These are phyloP conservation scores for Cordyceps fumosorosea DNA, from an alignment of 2,329 filamentous ascomycete genomes.

Conservation along the genomic window DNA sequence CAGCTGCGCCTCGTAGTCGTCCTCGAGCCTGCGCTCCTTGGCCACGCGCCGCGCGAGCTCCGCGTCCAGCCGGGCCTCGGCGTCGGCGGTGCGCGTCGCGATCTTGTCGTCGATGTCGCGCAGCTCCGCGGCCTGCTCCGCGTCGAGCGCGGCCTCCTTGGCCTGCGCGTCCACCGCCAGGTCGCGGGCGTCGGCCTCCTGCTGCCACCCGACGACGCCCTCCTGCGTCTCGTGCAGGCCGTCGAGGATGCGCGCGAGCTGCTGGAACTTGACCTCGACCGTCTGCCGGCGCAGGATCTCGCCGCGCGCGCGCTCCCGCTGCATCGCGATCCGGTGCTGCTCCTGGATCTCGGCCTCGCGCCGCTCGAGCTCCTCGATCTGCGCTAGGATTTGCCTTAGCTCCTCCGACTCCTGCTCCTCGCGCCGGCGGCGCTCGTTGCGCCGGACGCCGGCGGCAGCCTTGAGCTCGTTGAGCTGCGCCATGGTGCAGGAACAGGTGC, in stretches of 20 bases:
- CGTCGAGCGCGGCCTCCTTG: slow-evolving; percentile 24
- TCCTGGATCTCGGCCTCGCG: slow-evolving; percentile 38
- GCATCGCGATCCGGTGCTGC: slow-evolving; percentile 31
- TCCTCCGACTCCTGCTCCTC: slow-evolving; percentile 31
- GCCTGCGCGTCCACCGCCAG: slow-evolving; percentile 20
- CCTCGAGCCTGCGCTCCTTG: slow-evolving; percentile 38
- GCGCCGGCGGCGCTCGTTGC: slow-evolving; percentile 25
- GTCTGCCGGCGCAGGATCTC: slow-evolving; percentile 35
- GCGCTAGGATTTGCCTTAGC: slow-evolving; percentile 33
- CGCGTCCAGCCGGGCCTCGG: slow-evolving; percentile 27
- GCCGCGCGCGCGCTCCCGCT: slow-evolving; percentile 31
- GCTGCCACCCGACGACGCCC: slow-evolving; percentile 29
- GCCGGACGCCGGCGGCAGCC: slow-evolving; percentile 26
- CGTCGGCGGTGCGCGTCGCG: slow-evolving; percentile 24
- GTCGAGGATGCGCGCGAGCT: slow-evolving; percentile 30
- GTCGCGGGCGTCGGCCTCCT: slow-evolving; percentile 28
- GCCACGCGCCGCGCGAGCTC: slow-evolving; percentile 36
- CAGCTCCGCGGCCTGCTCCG: slow-evolving; percentile 28
- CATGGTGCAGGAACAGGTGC: slow-evolving; percentile 60
- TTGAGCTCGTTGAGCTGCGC: slow-evolving; percentile 38
- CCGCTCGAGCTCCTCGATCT: slow-evolving; percentile 43
- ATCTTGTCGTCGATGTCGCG: slow-evolving; percentile 22
- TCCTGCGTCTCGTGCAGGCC: slow-evolving; percentile 38
- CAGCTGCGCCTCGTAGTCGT: slow-evolving; percentile 35
- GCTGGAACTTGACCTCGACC: slow-evolving; percentile 32